Base-by-base conservation (phyloP, 2,329 filamentous ascomycete species). In the Hypoxylon sp. region DNA sequence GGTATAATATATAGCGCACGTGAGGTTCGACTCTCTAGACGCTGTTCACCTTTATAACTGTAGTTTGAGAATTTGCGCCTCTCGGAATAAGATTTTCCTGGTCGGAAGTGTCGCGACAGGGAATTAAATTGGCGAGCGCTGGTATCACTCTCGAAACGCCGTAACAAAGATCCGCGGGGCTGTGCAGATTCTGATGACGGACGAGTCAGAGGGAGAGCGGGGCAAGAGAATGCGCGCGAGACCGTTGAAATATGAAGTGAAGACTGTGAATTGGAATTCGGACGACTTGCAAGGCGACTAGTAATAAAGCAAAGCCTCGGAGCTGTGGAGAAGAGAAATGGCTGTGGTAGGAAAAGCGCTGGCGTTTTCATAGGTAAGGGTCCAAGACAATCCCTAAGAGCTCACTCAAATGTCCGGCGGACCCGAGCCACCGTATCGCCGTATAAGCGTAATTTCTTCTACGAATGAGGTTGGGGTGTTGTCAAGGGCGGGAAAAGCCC, bases 1-100 rank as follows among this genome's bases (percentile, higher is more conserved):
- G 74, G 69, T 28, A 73, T 11, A 46, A 75, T 60, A 68, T 72
- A 75, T 25, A 76, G 63, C 60, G 67, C 55, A 61, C 67, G 59
- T 41, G 67, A 73, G 60, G 73, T 63, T 38, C 70, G 62, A 36
- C 72, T 73, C 23, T 66, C 10, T 34, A 75, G 60, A 25, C 53
- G 56, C 38, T 50, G 58, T 34, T 61, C 49, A 41, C 50, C 30
- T 36, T 21, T 57, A 38, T 57, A 58, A n/a, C 13, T 25, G 30
- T 50, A 38, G 14, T 14, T 30, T 56, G 51, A 38, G 23, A 36
- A 41, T 36, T 38, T 21, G 38, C 17, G 57, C 25, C 32, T 41
- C 45, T 45, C 34, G 23, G 14, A 28, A 57, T 41, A 28, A 45
- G 51, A 17, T 30, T 63, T 53, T 48, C 58, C 50, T 45, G n/a